These are phyloP conservation scores for Dillenia suffruticosa DNA, from an alignment of 164 flowering plant genomes.

Conservation along the genomic window DNA sequence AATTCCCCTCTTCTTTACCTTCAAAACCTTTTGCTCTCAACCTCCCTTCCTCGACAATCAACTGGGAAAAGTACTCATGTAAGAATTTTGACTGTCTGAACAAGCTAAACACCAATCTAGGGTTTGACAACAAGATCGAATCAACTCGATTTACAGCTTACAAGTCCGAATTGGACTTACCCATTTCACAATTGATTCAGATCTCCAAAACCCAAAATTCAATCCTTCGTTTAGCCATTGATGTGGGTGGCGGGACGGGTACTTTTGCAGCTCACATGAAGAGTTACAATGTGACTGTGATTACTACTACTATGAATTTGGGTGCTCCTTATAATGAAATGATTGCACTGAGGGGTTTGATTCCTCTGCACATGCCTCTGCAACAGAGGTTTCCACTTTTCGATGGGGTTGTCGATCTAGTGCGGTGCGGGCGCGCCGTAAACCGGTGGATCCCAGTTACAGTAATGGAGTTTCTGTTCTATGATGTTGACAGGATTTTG, in stretches of 20 bases:
- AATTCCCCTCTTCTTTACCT: constrained; percentile 34
- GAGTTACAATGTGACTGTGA: constrained; percentile 57
- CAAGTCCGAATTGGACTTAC: constrained; percentile 55
- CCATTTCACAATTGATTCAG: constrained; percentile 44
- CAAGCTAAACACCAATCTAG: constrained; percentile 27
- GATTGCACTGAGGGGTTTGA: constrained; percentile 68
- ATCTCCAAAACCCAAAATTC: constrained; percentile 34
- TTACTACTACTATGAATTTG: constrained; percentile 83
- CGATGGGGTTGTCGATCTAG: constrained; percentile 82
- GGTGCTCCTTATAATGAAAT: constrained; percentile 75
- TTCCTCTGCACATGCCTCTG: constrained; percentile 79
- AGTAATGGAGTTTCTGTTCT: constrained; percentile 73
- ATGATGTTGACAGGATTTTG: constrained; percentile 81
- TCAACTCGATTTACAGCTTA: constrained; percentile 30
- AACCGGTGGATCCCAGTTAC: constrained; percentile 84
- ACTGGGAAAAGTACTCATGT: constrained; percentile 50
- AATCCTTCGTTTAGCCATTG: constrained; percentile 64
- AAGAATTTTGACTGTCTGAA: constrained; percentile 51
- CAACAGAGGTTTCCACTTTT: constrained; percentile 92
- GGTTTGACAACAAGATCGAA: constrained; percentile 50
- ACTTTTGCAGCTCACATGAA: constrained; percentile 84
- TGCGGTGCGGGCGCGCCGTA: constrained; percentile 77
- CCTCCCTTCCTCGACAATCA: constrained; percentile 44
- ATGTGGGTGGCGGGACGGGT: constrained; percentile 86
- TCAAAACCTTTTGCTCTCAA: constrained; percentile 38